A percentile compares a stretch with the other conserved stretches of the same genome.
These are phyloP conservation scores for Draba incana DNA, from an alignment of 345 rosid genomes.

Conservation along the genomic window DNA sequence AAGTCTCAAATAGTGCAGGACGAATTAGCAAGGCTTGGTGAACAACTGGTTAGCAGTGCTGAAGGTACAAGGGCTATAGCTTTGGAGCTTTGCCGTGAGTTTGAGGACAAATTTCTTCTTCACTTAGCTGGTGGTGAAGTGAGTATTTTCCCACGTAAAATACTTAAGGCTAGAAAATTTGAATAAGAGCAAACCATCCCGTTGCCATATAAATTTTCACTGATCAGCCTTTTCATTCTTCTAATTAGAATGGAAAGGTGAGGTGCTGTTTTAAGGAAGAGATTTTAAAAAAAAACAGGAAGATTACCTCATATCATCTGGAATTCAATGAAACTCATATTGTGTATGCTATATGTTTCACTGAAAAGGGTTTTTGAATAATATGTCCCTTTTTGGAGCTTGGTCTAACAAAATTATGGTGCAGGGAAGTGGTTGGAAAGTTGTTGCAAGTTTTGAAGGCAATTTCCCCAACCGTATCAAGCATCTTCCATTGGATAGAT, in stretches of 20 bases:
- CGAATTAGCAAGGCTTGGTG: conserved; percentile 85
- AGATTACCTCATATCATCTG: conserved; percentile 4
- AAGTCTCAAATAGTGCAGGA: conserved; percentile 91
- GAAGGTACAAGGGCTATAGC: conserved; percentile 96
- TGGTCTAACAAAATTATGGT: conserved; percentile 21
- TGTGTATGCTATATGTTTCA: neutral
- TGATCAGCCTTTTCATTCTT: conserved; percentile 3
- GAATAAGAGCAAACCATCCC: neutral
- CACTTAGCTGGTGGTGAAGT: conserved; percentile 92
- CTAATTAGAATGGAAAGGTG: conserved; percentile 4
- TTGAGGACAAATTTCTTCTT: conserved; percentile 89
- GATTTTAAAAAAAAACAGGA: neutral
- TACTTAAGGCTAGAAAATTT: neutral
- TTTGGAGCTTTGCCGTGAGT: conserved; percentile 95
- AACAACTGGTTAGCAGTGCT: conserved; percentile 80
- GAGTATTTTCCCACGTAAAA: conserved; percentile 42
- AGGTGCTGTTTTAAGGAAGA: neutral
- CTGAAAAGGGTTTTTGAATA: neutral
- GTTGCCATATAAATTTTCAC: neutral
- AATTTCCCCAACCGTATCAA: conserved; percentile 87
- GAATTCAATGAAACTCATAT: neutral
- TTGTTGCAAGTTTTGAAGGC: conserved; percentile 96
- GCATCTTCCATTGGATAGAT: conserved; percentile 90
- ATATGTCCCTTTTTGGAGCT: conserved; percentile 8
- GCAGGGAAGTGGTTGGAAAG: conserved; percentile 97